Conservation (phyloP, 305 asterid genomes). For the Fraxinus velutina region DNA sequence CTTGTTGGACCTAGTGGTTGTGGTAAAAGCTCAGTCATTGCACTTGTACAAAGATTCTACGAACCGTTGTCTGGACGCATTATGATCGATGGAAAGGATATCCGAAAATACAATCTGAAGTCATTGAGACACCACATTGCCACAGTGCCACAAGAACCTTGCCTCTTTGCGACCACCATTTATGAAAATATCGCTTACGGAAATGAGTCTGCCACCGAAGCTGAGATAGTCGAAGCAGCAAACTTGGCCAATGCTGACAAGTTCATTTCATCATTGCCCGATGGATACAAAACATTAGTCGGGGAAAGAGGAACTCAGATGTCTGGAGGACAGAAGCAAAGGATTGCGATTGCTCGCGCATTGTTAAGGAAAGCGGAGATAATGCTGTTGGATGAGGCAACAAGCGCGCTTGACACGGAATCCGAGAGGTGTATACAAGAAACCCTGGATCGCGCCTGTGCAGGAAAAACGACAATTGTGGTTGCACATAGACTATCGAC, state of each 20-base stretch:
- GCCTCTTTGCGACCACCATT: slow-evolving; percentile 80
- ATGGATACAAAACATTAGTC: slow-evolving; percentile 75
- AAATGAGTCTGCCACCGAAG: slow-evolving; percentile 74
- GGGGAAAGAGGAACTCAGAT: slow-evolving; percentile 88
- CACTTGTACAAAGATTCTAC: slow-evolving; percentile 75
- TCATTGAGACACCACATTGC: slow-evolving; percentile 77
- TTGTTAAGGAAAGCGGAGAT: slow-evolving; percentile 78
- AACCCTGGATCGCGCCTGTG: slow-evolving; percentile 74
- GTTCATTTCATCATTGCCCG: slow-evolving; percentile 80
- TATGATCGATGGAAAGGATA: slow-evolving; percentile 79
- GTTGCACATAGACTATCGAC: slow-evolving; percentile 93
- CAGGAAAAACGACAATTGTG: slow-evolving; percentile 76
- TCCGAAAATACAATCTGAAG: slow-evolving; percentile 79
- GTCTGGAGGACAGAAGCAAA: slow-evolving; percentile 95
- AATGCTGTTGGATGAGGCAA: slow-evolving; percentile 87
- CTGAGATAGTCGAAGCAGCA: slow-evolving; percentile 89
- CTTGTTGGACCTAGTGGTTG: slow-evolving; percentile 97
- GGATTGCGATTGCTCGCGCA: slow-evolving; percentile 95
- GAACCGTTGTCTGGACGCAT: slow-evolving; percentile 87
- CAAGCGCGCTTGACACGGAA: slow-evolving; percentile 93
- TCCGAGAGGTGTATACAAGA: slow-evolving; percentile 87
- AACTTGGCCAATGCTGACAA: slow-evolving; percentile 78
- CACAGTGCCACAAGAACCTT: slow-evolving; percentile 89
- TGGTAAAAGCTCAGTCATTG: slow-evolving; percentile 80
- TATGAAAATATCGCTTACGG: slow-evolving; percentile 93